Percentiles rank a stretch among this genome's conserved stretches.
These are phyloP conservation scores for Letharia lupina DNA, from an alignment of 495 filamentous ascomycete genomes.

Conservation along the genomic window DNA sequence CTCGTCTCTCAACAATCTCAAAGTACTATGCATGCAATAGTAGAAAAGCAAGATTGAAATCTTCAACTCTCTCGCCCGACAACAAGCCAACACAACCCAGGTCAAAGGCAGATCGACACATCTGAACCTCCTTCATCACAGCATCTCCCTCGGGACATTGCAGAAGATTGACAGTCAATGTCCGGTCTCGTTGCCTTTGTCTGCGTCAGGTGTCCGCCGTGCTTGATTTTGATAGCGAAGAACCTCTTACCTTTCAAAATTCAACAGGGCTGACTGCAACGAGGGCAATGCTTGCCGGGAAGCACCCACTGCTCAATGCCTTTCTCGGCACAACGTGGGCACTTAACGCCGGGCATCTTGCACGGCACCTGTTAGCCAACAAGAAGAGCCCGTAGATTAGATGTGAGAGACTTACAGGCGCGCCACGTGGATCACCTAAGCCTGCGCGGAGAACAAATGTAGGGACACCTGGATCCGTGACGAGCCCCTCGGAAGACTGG, in stretches of 20 bases:
- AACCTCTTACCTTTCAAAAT: not conserved
- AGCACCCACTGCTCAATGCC: conserved; percentile 22
- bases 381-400: not conserved
- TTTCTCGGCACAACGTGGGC: conserved; percentile 20
- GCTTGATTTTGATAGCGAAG: not conserved
- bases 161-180: not conserved
- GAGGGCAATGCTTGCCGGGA: conserved; percentile 20
- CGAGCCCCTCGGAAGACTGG: not conserved
- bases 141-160: not conserved
- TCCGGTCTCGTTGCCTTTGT: not conserved
- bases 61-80: not conserved
- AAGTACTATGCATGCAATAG: not conserved
- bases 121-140: not conserved
- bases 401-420: conserved; percentile 2
- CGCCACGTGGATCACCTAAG: not conserved
- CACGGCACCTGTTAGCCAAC: not conserved
- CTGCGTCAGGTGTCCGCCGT: not conserved
- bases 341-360: conserved; percentile 20
- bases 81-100: not conserved
- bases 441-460: not conserved
- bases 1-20: not conserved
- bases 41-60: not conserved
- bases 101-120: not conserved
- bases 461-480: not conserved
- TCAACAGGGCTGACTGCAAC: conserved; percentile 20